These are phyloP conservation scores for Hanseniaspora meyeri DNA, from an alignment of 805 yeast genomes.

Conservation along the genomic window DNA sequence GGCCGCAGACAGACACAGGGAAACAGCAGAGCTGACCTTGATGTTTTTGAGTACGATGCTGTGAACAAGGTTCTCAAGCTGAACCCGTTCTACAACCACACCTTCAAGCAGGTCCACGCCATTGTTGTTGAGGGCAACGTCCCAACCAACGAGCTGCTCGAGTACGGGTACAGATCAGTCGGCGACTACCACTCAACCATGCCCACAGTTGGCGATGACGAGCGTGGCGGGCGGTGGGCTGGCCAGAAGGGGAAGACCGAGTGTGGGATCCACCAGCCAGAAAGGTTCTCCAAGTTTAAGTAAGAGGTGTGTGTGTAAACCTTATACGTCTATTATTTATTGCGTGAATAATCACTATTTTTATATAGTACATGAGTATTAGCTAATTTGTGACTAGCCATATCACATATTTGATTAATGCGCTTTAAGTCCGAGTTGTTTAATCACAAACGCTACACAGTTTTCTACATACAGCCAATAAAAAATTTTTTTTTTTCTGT, in stretches of 20 bases:
- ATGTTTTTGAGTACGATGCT: conserved; percentile 65
- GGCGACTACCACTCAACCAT: conserved; percentile 93
- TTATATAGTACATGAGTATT: too few species aligned
- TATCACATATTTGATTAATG: too few species aligned
- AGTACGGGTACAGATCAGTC: conserved; percentile 77
- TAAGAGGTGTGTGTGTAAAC: too few species aligned
- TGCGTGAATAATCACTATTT: conserved; percentile 11
- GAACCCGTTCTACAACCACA: conserved; percentile 80
- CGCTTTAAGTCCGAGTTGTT: too few species aligned
- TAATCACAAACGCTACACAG: too few species aligned
- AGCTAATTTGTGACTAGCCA: too few species aligned
- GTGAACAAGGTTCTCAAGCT: conserved; percentile 64
- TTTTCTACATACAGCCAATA: too few species aligned
- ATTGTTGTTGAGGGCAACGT: conserved; percentile 63
- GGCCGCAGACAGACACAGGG: conserved; percentile 90
- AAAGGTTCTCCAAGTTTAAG: conserved; percentile 55
- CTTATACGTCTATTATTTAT: too few species aligned
- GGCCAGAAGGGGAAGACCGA: conserved; percentile 84
- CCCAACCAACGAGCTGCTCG: conserved; percentile 75
- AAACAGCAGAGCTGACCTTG: conserved; percentile 58
- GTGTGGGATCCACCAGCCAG: conserved; percentile 84
- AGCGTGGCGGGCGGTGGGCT: conserved; percentile 87
- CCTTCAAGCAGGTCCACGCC: conserved; percentile 52
- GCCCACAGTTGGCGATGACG: conserved; percentile 78
- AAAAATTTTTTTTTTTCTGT: background rate